Percentiles rank a stretch among this genome's conserved stretches.
Evolutionary conservation across 768 basidiomycete genomes (phyloP).

Genomic region (Leucocoprinus leucothites): DNA sequence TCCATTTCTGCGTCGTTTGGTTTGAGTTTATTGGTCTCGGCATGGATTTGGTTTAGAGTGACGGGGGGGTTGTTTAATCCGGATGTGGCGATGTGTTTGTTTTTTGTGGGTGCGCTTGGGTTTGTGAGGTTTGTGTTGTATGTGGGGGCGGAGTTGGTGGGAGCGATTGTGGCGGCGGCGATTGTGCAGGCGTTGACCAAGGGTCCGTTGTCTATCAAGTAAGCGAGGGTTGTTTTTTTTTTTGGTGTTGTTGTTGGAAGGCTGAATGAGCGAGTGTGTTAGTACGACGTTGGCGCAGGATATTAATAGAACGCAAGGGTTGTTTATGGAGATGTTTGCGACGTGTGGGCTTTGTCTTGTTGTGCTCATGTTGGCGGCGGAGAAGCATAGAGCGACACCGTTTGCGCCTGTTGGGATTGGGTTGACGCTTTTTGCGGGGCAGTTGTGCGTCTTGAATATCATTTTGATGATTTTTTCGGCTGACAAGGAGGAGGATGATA

Average conservation of each 20-base stretch:
- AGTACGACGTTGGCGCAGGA: conserved; percentile 48
- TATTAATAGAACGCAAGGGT: conserved; percentile 51
- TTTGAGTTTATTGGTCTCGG: conserved; percentile 56
- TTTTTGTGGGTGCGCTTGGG: conserved; percentile 51
- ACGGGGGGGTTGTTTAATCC: conserved; percentile 70
- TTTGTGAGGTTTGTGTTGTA: conserved; percentile 58
- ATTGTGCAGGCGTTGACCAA: conserved; percentile 54
- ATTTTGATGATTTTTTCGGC: not conserved
- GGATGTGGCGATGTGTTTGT: conserved; percentile 55
- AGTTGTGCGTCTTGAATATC: conserved; percentile 43
- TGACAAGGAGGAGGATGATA: conserved; percentile 24
- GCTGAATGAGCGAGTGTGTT: conserved; percentile 6
- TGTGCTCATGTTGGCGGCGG: conserved; percentile 72
- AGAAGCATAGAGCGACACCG: conserved; percentile 63
- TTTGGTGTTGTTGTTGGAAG: no score
- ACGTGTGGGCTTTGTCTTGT: conserved; percentile 56
- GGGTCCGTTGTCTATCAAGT: conserved; percentile 55
- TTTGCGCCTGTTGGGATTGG: conserved; percentile 75
- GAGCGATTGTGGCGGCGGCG: conserved; percentile 57
- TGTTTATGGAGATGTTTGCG: conserved; percentile 74
- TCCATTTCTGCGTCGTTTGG: conserved; percentile 64
- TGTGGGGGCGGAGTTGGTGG: conserved; percentile 57
- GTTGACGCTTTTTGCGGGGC: conserved; percentile 59
- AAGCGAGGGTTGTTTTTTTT: no score
- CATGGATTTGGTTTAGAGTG: conserved; percentile 63